phyloP scores from a whole-genome alignment of 345 rosid genomes.

The Syzygium aromaticum region DNA sequence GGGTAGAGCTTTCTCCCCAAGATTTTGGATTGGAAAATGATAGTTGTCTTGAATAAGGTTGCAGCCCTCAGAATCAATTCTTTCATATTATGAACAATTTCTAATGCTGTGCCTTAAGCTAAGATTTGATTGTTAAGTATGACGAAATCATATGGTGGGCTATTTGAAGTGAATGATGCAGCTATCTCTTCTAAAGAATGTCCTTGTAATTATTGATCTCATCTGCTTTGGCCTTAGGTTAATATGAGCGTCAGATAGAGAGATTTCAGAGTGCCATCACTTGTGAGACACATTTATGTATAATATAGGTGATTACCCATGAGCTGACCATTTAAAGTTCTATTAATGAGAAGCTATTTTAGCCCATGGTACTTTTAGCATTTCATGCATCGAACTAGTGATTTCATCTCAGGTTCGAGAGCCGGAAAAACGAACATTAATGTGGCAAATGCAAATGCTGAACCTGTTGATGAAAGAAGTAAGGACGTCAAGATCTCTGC shows the following conservation, averaged over 20 bases:
- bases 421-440: slow-evolving; percentile 19
- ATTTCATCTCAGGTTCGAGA: slow-evolving; percentile 50
- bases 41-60: neutral
- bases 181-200: neutral
- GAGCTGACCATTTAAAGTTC: neutral
- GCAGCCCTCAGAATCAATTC: neutral
- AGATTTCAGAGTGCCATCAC: neutral
- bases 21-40: neutral
- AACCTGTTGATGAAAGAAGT: slow-evolving; percentile 20
- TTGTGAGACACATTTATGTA: neutral
- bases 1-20: neutral
- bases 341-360: neutral
- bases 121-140: neutral
- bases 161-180: neutral
- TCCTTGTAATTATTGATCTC: neutral
- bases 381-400: neutral
- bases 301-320: neutral
- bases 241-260: neutral
- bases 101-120: neutral
- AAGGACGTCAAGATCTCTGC: slow-evolving; percentile 13
- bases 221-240: neutral
- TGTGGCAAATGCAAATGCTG: slow-evolving; percentile 3
- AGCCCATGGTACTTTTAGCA: neutral
- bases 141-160: neutral
- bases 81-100: neutral